Base-by-base conservation (phyloP, 148 eudicot species). In the Salicornia ramosissima region DNA sequence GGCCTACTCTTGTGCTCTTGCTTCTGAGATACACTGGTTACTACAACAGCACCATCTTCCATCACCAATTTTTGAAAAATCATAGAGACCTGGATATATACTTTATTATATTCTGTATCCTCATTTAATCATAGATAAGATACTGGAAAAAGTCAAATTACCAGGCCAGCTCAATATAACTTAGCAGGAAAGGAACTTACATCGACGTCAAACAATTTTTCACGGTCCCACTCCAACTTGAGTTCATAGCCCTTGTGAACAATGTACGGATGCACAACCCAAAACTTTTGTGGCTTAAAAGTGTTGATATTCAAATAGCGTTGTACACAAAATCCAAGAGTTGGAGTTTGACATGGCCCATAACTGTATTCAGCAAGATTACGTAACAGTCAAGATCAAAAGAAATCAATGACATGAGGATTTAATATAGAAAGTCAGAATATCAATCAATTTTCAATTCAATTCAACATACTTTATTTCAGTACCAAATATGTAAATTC, bases 311-410 rank as follows among this genome's bases (percentile, higher is more conserved):
- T 88, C 75, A 92, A 74, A 83, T 92, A 86, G 50, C 98, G 94
- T 73, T 90, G 98, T 67, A 92, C 96, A 77, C 98, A 92, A 78
- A 92, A 92, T 67, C 98, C 98, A 71, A 92, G 98, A 16, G 98
- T 92, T 60, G 98, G 98, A 76, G 98, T 92, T 83, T 92, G 98
- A 71, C 98, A 92, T 21, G 98, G 98, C 74, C 98, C 98, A 68
- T 92, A 92, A 40, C 96, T 92, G 88, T 77, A 76, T 80, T 59
- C 71, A 74, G 57, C 34, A 65, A 64, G 59, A 21, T 30, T 29
- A 49, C 45, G 26, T 56, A 34, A 57, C 13, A 47, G 64, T 71
- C 49, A 77, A 47, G 64, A 49, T 45, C 63, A 15, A 68, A 36
- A 40, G 33, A 29, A 39, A 54, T 65, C 24, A 65, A 40, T 39